Evolutionary conservation across 805 yeast species (phyloP).

Genomic region (Debaryomyces prosopidis): DNA sequence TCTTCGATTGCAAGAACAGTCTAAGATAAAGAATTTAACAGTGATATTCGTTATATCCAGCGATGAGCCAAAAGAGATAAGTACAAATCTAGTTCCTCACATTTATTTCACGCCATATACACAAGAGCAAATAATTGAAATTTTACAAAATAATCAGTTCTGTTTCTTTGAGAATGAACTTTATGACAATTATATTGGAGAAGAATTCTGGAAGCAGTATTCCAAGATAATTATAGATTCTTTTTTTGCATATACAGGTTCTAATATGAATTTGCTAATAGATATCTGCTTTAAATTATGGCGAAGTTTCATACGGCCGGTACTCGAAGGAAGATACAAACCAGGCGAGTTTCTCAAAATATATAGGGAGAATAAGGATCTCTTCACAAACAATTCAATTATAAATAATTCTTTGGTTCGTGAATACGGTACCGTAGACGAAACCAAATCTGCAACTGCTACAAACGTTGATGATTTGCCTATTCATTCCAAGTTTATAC

Average conservation of each 20-base stretch:
- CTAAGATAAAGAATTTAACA: constrained; percentile 28
- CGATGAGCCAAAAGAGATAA: constrained; percentile 36
- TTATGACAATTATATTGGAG: constrained; percentile 13
- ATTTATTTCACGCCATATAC: constrained; percentile 41
- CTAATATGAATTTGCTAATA: constrained; percentile 36
- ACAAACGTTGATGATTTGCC: constrained; percentile 50
- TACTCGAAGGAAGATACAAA: constrained; percentile 18
- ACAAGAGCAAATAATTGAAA: constrained; percentile 33
- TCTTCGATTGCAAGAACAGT: constrained; percentile 44
- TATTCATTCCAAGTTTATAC: constrained; percentile 61
- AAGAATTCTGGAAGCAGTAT: constrained; percentile 43
- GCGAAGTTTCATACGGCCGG: constrained; percentile 31
- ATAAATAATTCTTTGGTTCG: constrained; percentile 29
- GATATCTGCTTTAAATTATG: constrained; percentile 34
- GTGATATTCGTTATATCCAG: constrained; percentile 43
- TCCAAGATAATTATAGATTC: constrained; percentile 47
- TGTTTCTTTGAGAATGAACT: constrained; percentile 20
- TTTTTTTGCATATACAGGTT: constrained; percentile 45
- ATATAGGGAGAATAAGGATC: constrained; percentile 29
- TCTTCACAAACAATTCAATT: constrained; percentile 30
- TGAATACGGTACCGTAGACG: constrained; percentile 24
- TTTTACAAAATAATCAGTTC: constrained; percentile 32
- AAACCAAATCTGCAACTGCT: constrained; percentile 18
- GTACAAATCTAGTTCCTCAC: constrained; percentile 41
- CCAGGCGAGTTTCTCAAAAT: constrained; percentile 33